Base-by-base conservation (phyloP, 306 rosid species). In the Hylodesmum podocarpum region DNA sequence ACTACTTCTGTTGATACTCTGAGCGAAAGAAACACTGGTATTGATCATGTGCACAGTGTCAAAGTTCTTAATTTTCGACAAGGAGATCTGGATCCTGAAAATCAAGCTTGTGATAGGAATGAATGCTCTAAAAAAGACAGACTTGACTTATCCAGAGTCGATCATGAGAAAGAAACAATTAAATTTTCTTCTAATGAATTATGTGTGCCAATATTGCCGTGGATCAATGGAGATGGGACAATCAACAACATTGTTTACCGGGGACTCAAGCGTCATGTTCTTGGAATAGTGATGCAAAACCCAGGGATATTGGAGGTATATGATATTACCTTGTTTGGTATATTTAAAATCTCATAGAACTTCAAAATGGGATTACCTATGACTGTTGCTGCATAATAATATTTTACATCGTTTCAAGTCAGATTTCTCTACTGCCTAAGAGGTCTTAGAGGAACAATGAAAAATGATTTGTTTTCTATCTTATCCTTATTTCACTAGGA, bases 221-320 rank as follows among this genome's bases (percentile, higher is more conserved):
- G 97, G 99, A 83, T 90, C 53, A 95, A 92, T 83, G 99, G 97
- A 82, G 99, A 95, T 72, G 99, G 99, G 70, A 85, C 88, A 15
- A 65, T 85, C 76, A 95, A 95, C 84, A 77, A 80, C 49, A 66
- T 88, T 68, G 91, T 95, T 68, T 92, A 85, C 80, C 90, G 79
- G 83, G 97, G 99, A 78, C 90, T 95, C 21, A 80, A 70, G 72
- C 86, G 97, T 33, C 94, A 88, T 70, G 81, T 92, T 73, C 89
- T 92, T 81, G 99, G 97, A 79, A 84, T 89, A 81, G 97, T 92
- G 78, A 90, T 95, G 99, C 99, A 92, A 85, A 92, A 85, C 85
- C 97, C 99, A n/a, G 99, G 97, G 80, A 92, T 90, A 62, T 74
- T 90, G 78, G 92, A 90, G 99, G 99, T 95, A 88, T 41, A 70